These are phyloP conservation scores for Exophiala sideris DNA, from an alignment of 2,329 filamentous ascomycete genomes.

Conservation along the genomic window DNA sequence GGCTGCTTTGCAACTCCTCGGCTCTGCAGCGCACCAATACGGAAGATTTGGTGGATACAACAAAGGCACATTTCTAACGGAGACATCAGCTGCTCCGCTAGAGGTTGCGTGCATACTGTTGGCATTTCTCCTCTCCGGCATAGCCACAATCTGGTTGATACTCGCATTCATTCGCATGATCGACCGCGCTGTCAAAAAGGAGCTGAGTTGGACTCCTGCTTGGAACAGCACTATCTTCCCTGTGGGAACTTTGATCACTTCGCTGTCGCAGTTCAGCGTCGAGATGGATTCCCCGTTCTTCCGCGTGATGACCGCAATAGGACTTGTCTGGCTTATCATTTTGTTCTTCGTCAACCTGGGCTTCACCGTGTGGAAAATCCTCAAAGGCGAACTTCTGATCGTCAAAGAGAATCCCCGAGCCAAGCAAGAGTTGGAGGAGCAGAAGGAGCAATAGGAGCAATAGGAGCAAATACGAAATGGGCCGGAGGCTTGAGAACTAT, in stretches of 20 bases:
- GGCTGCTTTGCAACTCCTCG: slow-evolving; percentile 38
- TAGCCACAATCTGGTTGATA: slow-evolving; percentile 43
- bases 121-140: slow-evolving; percentile 40
- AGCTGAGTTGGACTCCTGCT: slow-evolving; percentile 20
- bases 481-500: too few relatives aligned
- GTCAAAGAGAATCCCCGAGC: slow-evolving; percentile 18
- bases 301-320: slow-evolving; percentile 37
- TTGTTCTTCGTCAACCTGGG: slow-evolving; percentile 34
- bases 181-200: slow-evolving; percentile 7
- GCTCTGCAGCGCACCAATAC: slow-evolving; percentile 32
- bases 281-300: slow-evolving; percentile 40
- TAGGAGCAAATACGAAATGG: too few relatives aligned
- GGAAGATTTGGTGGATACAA: slow-evolving; percentile 35
- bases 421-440: too few relatives aligned
- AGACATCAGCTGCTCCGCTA: slow-evolving; percentile 33
- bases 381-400: slow-evolving; percentile 32
- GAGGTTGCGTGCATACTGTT: slow-evolving; percentile 36
- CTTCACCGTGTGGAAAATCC: slow-evolving; percentile 34
- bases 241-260: slow-evolving; percentile 20
- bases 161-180: slow-evolving; percentile 34
- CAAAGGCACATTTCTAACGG: slow-evolving; percentile 35
- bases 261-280: slow-evolving; percentile 35
- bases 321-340: slow-evolving; percentile 36
- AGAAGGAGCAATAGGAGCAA: too few relatives aligned
- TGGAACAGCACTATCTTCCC: slow-evolving; percentile 27